Conservation (phyloP, 371 early-diverging fungal genomes). For the Mortierella sp. region DNA sequence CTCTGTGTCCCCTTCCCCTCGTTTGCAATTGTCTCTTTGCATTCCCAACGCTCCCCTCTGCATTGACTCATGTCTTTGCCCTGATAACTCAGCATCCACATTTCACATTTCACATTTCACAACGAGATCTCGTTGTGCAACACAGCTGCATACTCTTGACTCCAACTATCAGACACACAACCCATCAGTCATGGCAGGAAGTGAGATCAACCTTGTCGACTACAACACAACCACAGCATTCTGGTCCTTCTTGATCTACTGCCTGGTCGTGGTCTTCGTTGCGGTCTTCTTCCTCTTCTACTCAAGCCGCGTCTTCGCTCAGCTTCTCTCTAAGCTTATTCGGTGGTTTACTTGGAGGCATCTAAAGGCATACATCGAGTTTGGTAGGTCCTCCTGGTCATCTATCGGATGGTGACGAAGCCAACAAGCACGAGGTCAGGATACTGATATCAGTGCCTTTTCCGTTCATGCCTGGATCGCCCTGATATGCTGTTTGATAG, state of each 20-base stretch:
- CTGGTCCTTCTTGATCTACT: conserved; percentile 75
- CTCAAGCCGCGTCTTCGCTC: conserved; percentile 76
- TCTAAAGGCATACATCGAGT: conserved; percentile 75
- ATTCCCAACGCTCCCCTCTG: no score
- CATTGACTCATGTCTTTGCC: no score
- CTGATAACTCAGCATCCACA: no score
- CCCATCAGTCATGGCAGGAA: conserved; percentile 24
- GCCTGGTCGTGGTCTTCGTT: conserved; percentile 74
- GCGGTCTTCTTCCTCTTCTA: conserved; percentile 84
- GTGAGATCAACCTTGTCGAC: conserved; percentile 45
- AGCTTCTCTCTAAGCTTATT: conserved; percentile 69
- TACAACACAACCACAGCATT: conserved; percentile 47
- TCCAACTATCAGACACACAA: no score
- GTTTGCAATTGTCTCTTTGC: no score
- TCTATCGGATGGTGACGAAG: no score
- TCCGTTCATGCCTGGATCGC: no score
- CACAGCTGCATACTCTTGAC: no score
- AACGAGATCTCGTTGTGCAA: no score
- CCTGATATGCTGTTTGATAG: conserved; percentile 53
- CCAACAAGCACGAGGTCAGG: no score
- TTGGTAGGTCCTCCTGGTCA: conserved; percentile 62
- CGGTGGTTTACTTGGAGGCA: conserved; percentile 80
- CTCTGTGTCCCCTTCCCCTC: no score
- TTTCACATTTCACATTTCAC: no score
- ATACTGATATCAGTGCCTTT: background rate